Base-by-base conservation (phyloP, 441 rosid genomes). In the Macaranga tanarius region DNA sequence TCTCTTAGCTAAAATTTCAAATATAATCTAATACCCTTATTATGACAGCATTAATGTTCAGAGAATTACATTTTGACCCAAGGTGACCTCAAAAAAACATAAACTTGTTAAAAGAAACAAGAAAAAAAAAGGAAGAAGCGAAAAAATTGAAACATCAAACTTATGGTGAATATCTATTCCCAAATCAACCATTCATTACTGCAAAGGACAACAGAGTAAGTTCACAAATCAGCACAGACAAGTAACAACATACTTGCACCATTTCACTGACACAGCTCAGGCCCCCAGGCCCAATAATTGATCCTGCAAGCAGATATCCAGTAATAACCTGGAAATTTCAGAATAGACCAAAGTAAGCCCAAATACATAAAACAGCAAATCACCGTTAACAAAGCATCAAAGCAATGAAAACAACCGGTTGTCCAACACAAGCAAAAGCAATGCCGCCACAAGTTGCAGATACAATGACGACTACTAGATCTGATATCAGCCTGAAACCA, bases 381-480 rank as follows among this genome's bases (percentile, higher is more conserved):
- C 44, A 71, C 48, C 16, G 48, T 63, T 44, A 66, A 69, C 50
- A 76, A 67, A 67, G 48, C 50, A 69, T 3, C 60, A 66, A 73
- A 63, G 55, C 52, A 47, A 42, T 50, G 51, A 71, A 69, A 59
- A 92, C 79, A 58, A 95, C 99, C 89, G 97, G 99, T 76, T 95
- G 99, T 77, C 99, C 97, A 83, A 93, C 97, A 84, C 96, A 95
- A 70, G 99, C 99, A 83, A 95, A 95, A 73, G 99, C 97, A 70
- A 95, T 92, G 68, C 99, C 99, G 77, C 99, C 99, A 84, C 97
- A 95, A 79, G 97, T 89, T 68, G 97, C 99, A 73, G 97, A 95
- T 65, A 92, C 97, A 72, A 91, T 93, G 85, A 91, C 97, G 71
- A 93, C 91, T 7, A 93, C 97, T 80, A 93, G 85, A 85, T 91